Evolutionary conservation across 1,139 yeast species (phyloP).

Genomic region (Zygoascus hellenicus): DNA sequence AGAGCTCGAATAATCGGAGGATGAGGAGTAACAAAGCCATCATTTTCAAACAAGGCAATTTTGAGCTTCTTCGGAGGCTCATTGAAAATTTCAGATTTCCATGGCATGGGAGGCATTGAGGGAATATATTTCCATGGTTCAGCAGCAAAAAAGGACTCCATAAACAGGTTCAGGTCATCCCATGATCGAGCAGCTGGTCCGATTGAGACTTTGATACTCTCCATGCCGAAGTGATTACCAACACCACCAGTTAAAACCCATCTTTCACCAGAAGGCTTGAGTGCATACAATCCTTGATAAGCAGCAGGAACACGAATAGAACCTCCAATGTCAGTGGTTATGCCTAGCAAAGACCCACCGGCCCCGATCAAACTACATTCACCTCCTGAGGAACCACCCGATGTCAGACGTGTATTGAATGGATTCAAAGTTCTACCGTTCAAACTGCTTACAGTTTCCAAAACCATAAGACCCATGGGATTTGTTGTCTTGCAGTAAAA

Average conservation of each 20-base stretch:
- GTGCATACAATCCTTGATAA: constrained; percentile 57
- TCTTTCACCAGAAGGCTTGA: constrained; percentile 64
- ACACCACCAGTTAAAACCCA: constrained; percentile 34
- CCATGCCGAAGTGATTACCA: constrained; percentile 7
- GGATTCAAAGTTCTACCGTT: constrained; percentile 51
- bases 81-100: constrained; percentile 37
- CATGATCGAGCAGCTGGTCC: constrained; percentile 16
- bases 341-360: constrained; percentile 55
- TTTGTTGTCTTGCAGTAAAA: constrained; percentile 23
- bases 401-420: constrained; percentile 45
- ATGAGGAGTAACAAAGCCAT: constrained; percentile 31
- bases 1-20: constrained; percentile 42
- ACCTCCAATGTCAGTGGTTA: constrained; percentile 78
- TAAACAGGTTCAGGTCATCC: constrained; percentile 15
- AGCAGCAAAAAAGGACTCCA: constrained; percentile 10
- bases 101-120: constrained; percentile 17
- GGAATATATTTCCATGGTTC: constrained; percentile 17
- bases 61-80: constrained; percentile 36
- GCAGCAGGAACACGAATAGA: constrained; percentile 74
- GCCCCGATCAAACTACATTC: constrained; percentile 51
- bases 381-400: constrained; percentile 73
- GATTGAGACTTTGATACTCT: constrained; percentile 12
- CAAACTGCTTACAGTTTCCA: constrained; percentile 12
- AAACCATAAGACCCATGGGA: constrained; percentile 7
- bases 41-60: constrained; percentile 32